Evolutionary conservation across 441 rosid genomes (phyloP), one percentile per base, ranked within the genome.

Genomic region (Eutrema salsugineum): DNA sequence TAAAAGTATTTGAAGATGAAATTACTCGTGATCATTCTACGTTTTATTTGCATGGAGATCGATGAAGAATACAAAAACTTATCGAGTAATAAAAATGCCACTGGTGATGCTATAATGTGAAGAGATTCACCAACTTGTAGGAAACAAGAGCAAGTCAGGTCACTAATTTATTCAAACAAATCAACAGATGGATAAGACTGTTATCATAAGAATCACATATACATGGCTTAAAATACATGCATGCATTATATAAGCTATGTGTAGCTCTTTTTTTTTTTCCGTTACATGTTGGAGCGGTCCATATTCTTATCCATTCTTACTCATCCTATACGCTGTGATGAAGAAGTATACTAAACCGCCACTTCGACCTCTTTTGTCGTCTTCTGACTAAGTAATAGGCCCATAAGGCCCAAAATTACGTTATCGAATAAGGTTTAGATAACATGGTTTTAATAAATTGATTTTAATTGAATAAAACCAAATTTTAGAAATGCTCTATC

Each of bases 171-270:
- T 40, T 42, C 51, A 42, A 3, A 55, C 43, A 42, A 19, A 42
- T n/a, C 30, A 66, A 66, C 62, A 66, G 35, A 16, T 53, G 27
- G 30, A 68, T 55, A 55, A n/a, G n/a, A n/a, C n/a, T n/a, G n/a
- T n/a, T n/a, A n/a, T n/a, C n/a, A n/a, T n/a, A n/a, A 55, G 54
- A 54, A 51, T 19, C 38, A 66, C 30, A 4, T 16, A 30, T 16
- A 44, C 50, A 44, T 54, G 40, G 8, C 11, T 15, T 16, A 16
- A 3, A 9, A 35, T 35, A 16, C 11, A 44, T 44, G 11, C n/a
- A 40, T 57, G 17, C 16, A 58, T 58, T 58, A 11, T 49, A 64
- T 19, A 53, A 49, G 22, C 50, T 27, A 66, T 20, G 39, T 28
- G 58, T 36, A 10, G n/a, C 5, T 50, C 24, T 6, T 5, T 40